Evolutionary conservation across 2,329 filamentous ascomycete species (phyloP).

Genomic region (Capronia epimyces): DNA sequence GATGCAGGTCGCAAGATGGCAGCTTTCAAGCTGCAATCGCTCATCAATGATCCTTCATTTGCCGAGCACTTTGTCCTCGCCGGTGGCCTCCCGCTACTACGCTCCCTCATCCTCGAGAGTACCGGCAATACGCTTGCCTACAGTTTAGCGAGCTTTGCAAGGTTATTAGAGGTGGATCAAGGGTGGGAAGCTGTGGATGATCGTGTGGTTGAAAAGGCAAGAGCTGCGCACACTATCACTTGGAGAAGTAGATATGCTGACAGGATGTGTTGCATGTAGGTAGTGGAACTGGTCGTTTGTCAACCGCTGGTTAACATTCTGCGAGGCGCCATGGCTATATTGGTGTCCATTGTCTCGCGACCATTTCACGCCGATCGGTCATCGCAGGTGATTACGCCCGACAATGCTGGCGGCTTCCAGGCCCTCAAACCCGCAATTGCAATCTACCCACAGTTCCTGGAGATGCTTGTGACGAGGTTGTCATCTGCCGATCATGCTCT

Average conservation of each 20-base stretch:
- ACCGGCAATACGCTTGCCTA: constrained; percentile 94
- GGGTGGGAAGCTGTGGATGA: constrained; percentile 71
- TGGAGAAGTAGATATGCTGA: constrained; percentile 6
- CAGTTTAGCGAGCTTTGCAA: constrained; percentile 79
- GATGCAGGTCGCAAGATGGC: constrained; percentile 97
- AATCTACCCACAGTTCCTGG: constrained; percentile 87
- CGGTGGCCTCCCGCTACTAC: constrained; percentile 74
- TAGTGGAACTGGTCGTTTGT: constrained; percentile 88
- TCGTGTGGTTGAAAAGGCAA: constrained; percentile 51
- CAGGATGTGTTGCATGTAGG: constrained; percentile 37
- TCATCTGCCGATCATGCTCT: constrained; percentile 92
- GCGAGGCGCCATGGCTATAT: constrained; percentile 90
- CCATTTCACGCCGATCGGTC: constrained; percentile 56
- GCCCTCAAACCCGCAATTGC: constrained; percentile 88
- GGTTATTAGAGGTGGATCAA: constrained; percentile 91
- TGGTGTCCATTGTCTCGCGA: constrained; percentile 87
- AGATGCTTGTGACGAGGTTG: constrained; percentile 84
- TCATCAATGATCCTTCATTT: constrained; percentile 92
- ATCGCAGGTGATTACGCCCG: constrained; percentile 54
- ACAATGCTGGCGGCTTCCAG: constrained; percentile 63
- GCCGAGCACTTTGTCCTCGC: constrained; percentile 93
- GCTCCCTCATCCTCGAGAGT: constrained; percentile 75
- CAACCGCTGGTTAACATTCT: constrained; percentile 97
- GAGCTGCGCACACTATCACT: background rate
- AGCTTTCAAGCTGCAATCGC: constrained; percentile 93